Base-by-base conservation (phyloP, 2,329 filamentous ascomycete species). In the Trichophyton benhamiae region DNA sequence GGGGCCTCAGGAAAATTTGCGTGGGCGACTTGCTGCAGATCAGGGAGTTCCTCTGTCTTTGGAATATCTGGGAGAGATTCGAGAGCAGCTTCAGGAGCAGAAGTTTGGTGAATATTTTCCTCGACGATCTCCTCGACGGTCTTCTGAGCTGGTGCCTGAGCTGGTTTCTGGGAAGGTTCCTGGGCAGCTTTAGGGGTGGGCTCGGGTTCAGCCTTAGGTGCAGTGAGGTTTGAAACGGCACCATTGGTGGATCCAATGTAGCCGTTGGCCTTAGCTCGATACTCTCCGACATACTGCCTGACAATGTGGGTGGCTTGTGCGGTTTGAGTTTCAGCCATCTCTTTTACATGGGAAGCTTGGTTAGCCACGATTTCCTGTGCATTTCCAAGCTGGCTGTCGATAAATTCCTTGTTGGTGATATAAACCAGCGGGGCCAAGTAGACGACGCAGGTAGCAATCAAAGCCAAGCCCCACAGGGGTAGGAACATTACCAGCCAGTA, bases 401-500 rank as follows among this genome's bases (percentile, higher is more conserved):
- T 86, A 66, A 83, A 68, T 66, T 85, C 82, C 68, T 82, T 81
- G 79, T 87, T 86, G 76, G 79, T 80, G 69, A 86, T 79, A 76
- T 87, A 87, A 70, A 84, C 68, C 62, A 87, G 77, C 59, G 84
- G 84, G 48, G 76, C 79, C 61, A 86, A 75, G 76, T 83, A 87
- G 69, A 81, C 73, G 65, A 80, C 71, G 61, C 77, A 76, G 63
- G 81, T 82, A 60, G 75, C 78, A 68, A 86, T 77, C 65, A 86
- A 74, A 60, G 80, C 74, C 65, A 87, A 75, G 33, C 83, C 83
- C 84, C 84, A 87, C 66, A 84, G 74, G n/a, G 84, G 84, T 65
- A 85, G 75, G 69, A 84, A 78, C 73, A 84, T 85, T 76, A 86
- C 83, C 67, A 86, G 76, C 78, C 80, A 85, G 77, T 86, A 87